Percentiles rank a stretch among this genome's conserved stretches.
Evolutionary conservation across 164 flowering plant species (phyloP).

Genomic region (Chimonanthus salicifolius): DNA sequence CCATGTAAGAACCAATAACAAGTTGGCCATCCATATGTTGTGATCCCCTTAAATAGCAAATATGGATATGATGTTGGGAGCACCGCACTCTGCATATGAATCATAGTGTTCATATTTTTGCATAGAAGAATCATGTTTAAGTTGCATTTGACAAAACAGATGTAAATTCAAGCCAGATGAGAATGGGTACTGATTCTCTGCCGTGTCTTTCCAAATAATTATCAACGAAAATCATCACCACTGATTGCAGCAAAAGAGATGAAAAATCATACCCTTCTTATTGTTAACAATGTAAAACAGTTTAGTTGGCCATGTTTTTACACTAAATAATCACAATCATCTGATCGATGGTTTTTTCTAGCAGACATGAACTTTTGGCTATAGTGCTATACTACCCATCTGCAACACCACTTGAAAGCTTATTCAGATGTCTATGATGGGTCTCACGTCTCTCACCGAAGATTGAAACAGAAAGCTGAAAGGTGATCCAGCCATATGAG

Average conservation of each 20-base stretch:
- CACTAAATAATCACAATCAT: neutral
- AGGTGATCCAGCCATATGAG: neutral
- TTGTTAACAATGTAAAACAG: no score
- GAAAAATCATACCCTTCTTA: no score
- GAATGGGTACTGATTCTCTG: no score
- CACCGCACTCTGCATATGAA: slow-evolving; percentile 39
- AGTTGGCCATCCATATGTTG: slow-evolving; percentile 42
- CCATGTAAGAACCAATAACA: slow-evolving; percentile 45
- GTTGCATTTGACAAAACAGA: neutral
- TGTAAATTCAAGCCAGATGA: no score
- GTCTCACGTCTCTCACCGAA: neutral
- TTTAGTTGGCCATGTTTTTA: no score
- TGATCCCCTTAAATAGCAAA: slow-evolving; percentile 47
- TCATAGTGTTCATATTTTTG: neutral
- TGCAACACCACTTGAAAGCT: no score
- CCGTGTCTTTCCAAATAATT: no score
- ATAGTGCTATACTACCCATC: no score
- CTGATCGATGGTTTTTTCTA: neutral
- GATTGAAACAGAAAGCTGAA: neutral
- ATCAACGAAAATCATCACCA: no score
- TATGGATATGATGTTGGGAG: slow-evolving; percentile 42
- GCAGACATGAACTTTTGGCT: neutral
- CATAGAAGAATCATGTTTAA: neutral
- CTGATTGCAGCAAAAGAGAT: no score
- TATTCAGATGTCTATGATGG: neutral